A percentile compares a stretch with the other conserved stretches of the same genome.
Evolutionary conservation across 2,329 filamentous ascomycete species (phyloP).

Genomic region (Colletotrichum destructivum): DNA sequence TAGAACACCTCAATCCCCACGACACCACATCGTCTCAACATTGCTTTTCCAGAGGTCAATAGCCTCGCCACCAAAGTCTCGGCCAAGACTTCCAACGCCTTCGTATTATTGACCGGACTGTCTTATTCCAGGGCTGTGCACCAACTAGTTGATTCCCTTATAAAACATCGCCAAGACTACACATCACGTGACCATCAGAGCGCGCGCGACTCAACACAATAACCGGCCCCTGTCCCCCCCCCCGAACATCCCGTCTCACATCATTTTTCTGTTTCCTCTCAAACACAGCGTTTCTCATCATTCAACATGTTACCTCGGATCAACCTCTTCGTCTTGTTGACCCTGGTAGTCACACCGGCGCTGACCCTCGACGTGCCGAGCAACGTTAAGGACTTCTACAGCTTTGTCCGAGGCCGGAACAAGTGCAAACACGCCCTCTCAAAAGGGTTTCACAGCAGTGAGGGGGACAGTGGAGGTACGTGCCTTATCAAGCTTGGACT

Average conservation of each 20-base stretch:
- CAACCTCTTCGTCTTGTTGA: background rate
- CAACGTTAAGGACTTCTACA: conserved; percentile 59
- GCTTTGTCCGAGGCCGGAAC: conserved; percentile 55
- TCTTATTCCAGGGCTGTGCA: conserved; percentile 29
- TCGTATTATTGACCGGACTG: conserved; percentile 27
- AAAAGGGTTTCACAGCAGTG: conserved; percentile 57
- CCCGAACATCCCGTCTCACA: conserved; percentile 26
- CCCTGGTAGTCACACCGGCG: background rate
- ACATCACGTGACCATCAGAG: conserved; percentile 32
- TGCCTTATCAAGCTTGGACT: background rate
- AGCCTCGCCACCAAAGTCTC: conserved; percentile 1
- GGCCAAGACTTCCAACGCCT: conserved; percentile 22
- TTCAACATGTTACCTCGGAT: conserved; percentile 8
- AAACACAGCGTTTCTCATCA: background rate
- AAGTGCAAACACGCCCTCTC: conserved; percentile 57
- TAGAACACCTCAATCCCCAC: background rate
- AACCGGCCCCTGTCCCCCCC: conserved; percentile 1
- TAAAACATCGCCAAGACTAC: background rate
- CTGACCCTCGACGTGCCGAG: conserved; percentile 54
- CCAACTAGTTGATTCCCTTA: conserved; percentile 10
- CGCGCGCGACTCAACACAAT: conserved; percentile 22
- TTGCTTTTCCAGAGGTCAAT: conserved; percentile 20
- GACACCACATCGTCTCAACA: background rate
- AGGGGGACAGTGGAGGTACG: conserved; percentile 55
- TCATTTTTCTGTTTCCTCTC: conserved; percentile 11